Base-by-base conservation (phyloP, 345 rosid species). In the Boechera stricta region DNA sequence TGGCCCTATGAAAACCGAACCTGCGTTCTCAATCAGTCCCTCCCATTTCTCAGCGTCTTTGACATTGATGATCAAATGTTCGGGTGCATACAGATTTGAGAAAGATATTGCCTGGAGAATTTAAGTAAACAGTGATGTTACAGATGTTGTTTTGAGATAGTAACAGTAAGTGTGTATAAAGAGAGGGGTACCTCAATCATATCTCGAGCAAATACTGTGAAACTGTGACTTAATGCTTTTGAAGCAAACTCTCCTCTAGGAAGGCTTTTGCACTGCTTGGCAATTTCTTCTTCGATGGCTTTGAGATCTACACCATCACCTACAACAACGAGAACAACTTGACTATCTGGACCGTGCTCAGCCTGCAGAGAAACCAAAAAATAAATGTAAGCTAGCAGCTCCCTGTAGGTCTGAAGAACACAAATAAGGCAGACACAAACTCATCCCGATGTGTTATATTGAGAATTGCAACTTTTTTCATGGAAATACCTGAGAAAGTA, bases 261-360 rank as follows among this genome's bases (percentile, higher is more conserved):
- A 76, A 92, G 89, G 79, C 83, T 77, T 16, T 77, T 69, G 78
- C 97, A 87, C 73, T 94, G 97, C 71, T 83, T 86, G 55, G 70
- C 82, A n/a, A 92, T 89, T 82, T 92, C 94, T 39, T 86, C 92
- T 82, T 92, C 96, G 13, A 85, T 90, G 53, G 94, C 85, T 67
- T 84, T 85, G 71, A 90, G 18, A 84, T 92, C 80, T 49, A 92
- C 88, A 73, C 87, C 89, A 24, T 89, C 89, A n/a, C 98, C 98
- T 48, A 82, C 86, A 76, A 88, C 81, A 66, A 92, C 98, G 71
- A 90, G 95, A 77, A 94, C 97, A 80, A 92, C 97, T 79, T 90
- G 98, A 80, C 98, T 92, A 82, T 94, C 98, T 56, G 98, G 97
- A 59, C 98, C 98, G 80, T 90, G 98, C 81, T 95, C 99, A 42